Conservation (phyloP, 2,329 filamentous ascomycete species). For the Albifimbria verrucaria region DNA sequence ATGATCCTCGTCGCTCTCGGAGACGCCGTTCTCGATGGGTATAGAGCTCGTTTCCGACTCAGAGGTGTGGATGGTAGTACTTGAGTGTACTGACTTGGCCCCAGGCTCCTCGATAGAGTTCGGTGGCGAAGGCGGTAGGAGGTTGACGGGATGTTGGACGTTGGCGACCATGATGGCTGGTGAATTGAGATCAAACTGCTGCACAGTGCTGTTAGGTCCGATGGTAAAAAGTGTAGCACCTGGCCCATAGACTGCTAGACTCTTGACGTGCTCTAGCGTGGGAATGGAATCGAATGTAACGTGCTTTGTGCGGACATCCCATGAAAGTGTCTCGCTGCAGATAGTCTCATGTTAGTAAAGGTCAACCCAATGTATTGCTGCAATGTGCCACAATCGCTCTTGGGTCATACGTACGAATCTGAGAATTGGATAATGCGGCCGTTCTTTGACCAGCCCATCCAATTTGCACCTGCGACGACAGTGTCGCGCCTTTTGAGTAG, state of each 20-base stretch:
- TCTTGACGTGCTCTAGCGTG: constrained; percentile 75
- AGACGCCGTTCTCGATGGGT: constrained; percentile 56
- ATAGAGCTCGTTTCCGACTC: constrained; percentile 54
- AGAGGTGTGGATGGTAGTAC: constrained; percentile 45
- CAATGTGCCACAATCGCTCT: too few relatives aligned
- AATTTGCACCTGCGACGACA: constrained; percentile 73
- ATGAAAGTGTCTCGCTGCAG: constrained; percentile 79
- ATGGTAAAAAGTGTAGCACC: constrained; percentile 91
- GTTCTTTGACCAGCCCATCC: constrained; percentile 99
- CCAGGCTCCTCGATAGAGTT: constrained; percentile 73
- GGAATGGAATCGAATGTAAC: constrained; percentile 88
- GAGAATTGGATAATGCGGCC: constrained; percentile 91
- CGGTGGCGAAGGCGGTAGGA: constrained; percentile 76
- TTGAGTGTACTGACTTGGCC: constrained; percentile 45
- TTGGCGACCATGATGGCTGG: constrained; percentile 77
- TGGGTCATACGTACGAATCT: constrained; percentile 66
- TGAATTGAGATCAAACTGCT: constrained; percentile 92
- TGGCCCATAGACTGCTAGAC: constrained; percentile 83
- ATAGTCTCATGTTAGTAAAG: constrained; percentile 34
- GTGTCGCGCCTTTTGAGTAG: constrained; percentile 79
- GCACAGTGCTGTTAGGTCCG: constrained; percentile 81
- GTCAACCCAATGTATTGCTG: too few relatives aligned
- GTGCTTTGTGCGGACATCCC: constrained; percentile 98
- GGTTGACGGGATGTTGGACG: constrained; percentile 78
- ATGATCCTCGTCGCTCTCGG: constrained; percentile 74